Evolutionary conservation across 805 yeast species (phyloP).

Genomic region (Sporopachydermia quercuum): DNA sequence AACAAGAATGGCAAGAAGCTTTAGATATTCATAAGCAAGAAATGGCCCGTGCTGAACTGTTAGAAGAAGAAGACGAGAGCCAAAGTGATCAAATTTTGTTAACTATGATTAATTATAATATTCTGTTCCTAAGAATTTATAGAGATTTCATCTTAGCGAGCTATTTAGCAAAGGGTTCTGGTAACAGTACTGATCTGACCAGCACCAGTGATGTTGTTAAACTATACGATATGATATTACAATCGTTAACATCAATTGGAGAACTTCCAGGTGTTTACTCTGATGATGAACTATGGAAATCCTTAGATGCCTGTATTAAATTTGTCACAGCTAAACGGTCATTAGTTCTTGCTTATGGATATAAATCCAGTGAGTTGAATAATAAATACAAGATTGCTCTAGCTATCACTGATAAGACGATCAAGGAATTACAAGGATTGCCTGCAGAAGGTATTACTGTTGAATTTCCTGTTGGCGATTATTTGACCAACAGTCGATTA

Average conservation of each 20-base stretch:
- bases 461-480: conserved; percentile 23
- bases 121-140: conserved; percentile 48
- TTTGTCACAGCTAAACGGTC: conserved; percentile 33
- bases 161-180: conserved; percentile 14
- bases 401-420: conserved; percentile 24
- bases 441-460: conserved; percentile 9
- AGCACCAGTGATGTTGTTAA: conserved; percentile 26
- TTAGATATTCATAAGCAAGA: conserved; percentile 43
- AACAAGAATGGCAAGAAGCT: conserved; percentile 57
- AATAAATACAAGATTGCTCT: conserved; percentile 33
- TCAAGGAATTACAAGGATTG: conserved; percentile 10
- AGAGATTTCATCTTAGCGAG: conserved; percentile 47
- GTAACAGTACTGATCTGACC: conserved; percentile 5
- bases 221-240: conserved; percentile 33
- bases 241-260: conserved; percentile 40
- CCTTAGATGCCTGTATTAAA: conserved; percentile 33
- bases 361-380: conserved; percentile 24
- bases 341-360: conserved; percentile 24
- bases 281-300: conserved; percentile 50
- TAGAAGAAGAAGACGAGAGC: conserved; percentile 35
- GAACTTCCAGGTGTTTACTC: conserved; percentile 89
- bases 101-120: conserved; percentile 61
- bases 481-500: conserved; percentile 21
- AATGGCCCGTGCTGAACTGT: conserved; percentile 28
- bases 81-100: conserved; percentile 62